Evolutionary conservation across 139 green algal genomes (phyloP).

Genomic region (Auxenochlorella pyrenoidosa): DNA sequence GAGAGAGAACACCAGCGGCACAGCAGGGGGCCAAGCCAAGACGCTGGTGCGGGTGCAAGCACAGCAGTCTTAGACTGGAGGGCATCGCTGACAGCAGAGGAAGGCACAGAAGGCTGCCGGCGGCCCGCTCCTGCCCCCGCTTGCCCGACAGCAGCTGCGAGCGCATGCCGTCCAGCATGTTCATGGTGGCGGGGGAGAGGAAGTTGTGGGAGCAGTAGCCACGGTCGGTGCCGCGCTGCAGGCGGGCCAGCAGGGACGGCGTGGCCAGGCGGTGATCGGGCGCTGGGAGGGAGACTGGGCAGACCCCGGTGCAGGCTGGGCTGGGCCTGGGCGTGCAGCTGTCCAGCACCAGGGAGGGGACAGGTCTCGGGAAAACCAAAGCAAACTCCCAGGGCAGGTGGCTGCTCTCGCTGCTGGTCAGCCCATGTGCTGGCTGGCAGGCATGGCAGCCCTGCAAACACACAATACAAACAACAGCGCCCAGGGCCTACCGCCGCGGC

Average conservation of each 20-base stretch:
- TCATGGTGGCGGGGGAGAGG: slow-evolving; percentile 70
- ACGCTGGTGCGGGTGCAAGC: no score
- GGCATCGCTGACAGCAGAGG: no score
- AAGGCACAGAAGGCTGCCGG: no score
- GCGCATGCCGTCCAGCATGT: slow-evolving; percentile 80
- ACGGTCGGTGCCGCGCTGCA: slow-evolving; percentile 39
- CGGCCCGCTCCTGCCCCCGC: neutral
- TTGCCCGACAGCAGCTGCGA: slow-evolving; percentile 60
- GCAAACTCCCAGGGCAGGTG: no score
- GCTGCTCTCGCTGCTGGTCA: neutral
- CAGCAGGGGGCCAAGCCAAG: no score
- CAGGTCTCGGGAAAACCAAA: no score
- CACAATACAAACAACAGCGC: no score
- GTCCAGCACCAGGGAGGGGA: no score
- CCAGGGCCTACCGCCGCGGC: slow-evolving; percentile 17
- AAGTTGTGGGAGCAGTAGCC: slow-evolving; percentile 62
- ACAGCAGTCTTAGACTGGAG: neutral
- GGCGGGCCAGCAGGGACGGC: neutral
- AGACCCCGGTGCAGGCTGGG: neutral
- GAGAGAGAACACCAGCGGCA: no score
- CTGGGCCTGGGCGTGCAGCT: no score
- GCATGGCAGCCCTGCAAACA: neutral
- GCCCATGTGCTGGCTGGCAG: no score
- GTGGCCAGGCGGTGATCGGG: neutral
- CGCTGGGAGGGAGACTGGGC: neutral